phyloP scores from a whole-genome alignment of 495 filamentous ascomycete species.

The Penicillium samsonianum region DNA sequence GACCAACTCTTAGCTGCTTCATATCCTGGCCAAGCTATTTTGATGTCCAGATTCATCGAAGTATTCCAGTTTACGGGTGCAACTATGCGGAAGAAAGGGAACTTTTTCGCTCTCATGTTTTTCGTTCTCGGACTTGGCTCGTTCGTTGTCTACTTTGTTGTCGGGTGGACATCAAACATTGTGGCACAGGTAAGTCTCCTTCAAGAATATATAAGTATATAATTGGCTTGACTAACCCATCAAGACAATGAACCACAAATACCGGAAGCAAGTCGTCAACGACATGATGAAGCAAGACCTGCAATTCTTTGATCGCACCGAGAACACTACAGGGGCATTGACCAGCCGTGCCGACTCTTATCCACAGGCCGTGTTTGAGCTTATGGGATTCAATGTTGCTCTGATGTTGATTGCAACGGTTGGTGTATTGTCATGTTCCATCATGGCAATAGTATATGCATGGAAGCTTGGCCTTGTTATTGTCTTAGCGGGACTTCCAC shows the following conservation, averaged over 20 bases:
- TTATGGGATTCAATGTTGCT: slow-evolving; percentile 49
- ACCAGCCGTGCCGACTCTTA: slow-evolving; percentile 58
- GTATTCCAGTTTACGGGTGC: slow-evolving; percentile 33
- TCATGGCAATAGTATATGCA: slow-evolving; percentile 36
- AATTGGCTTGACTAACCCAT: background rate
- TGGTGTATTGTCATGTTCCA: slow-evolving; percentile 40
- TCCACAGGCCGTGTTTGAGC: slow-evolving; percentile 37
- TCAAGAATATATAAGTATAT: background rate
- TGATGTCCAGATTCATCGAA: slow-evolving; percentile 28
- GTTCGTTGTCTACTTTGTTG: slow-evolving; percentile 51
- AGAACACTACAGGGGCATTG: slow-evolving; percentile 64
- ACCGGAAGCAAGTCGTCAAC: slow-evolving; percentile 61
- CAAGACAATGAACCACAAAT: slow-evolving; percentile 40
- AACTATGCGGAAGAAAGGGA: slow-evolving; percentile 29
- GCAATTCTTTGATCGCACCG: slow-evolving; percentile 59
- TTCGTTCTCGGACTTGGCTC: slow-evolving; percentile 53
- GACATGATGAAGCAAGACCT: slow-evolving; percentile 57
- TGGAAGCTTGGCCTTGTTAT: slow-evolving; percentile 60
- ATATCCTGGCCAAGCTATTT: slow-evolving; percentile 30
- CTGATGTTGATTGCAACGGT: slow-evolving; percentile 35
- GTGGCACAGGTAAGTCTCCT: slow-evolving; percentile 32
- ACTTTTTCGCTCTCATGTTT: slow-evolving; percentile 66
- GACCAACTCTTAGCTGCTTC: slow-evolving; percentile 21
- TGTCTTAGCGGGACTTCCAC: slow-evolving; percentile 51
- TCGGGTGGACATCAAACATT: slow-evolving; percentile 55